A percentile compares a stretch with the other conserved stretches of the same genome.
Evolutionary conservation across 208 protist genomes (phyloP).

Genomic region (Acanthamoeba lugdunensis): DNA sequence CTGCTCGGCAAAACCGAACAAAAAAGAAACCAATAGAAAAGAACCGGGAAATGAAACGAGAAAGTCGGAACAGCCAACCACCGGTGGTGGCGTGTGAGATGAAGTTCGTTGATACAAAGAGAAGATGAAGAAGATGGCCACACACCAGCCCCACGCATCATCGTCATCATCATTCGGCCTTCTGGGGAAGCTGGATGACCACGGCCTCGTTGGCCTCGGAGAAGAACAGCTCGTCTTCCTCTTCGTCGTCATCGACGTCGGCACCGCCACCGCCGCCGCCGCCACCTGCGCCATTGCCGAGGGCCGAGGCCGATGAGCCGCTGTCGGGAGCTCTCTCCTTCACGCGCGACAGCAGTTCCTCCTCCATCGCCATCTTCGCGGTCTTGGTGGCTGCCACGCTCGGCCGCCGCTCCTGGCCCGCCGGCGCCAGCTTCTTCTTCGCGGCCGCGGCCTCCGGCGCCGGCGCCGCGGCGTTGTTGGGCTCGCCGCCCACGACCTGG

Average conservation of each 20-base stretch:
- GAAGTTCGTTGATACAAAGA: too few relatives aligned
- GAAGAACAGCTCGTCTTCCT: constrained; percentile 59
- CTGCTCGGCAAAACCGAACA: too few relatives aligned
- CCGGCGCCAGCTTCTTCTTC: not conserved
- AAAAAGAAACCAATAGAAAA: too few relatives aligned
- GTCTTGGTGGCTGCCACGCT: not conserved
- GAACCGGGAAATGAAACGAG: too few relatives aligned
- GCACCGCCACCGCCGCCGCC: too few relatives aligned
- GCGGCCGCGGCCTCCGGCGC: not conserved
- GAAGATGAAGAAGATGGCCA: too few relatives aligned
- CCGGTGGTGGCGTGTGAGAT: too few relatives aligned
- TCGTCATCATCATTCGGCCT: not conserved
- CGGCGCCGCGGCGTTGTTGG: not conserved
- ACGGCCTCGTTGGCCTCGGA: constrained; percentile 47
- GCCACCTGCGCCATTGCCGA: not conserved
- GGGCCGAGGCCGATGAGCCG: not conserved
- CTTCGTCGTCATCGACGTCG: constrained; percentile 1
- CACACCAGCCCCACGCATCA: too few relatives aligned
- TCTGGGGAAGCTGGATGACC: not conserved
- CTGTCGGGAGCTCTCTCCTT: constrained; percentile 56
- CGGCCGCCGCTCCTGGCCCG: constrained; percentile 4
- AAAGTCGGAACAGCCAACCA: too few relatives aligned
- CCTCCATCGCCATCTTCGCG: constrained; percentile 31
- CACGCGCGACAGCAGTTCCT: not conserved
- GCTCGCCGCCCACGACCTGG: not conserved